Percentiles rank a stretch among this genome's conserved stretches.
Conservation (phyloP, 1,139 yeast species). For the Nadsonia commutata region DNA sequence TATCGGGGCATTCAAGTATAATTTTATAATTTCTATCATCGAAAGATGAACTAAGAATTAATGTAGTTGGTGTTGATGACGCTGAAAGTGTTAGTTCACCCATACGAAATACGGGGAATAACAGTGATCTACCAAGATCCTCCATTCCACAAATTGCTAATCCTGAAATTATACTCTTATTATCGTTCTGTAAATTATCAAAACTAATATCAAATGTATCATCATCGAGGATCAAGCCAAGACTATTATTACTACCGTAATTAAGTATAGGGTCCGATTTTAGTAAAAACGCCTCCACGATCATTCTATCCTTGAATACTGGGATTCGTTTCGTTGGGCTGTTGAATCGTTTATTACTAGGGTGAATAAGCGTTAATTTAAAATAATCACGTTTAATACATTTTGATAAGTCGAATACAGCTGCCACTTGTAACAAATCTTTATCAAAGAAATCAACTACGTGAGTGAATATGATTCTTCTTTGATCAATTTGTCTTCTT, state of each 20-base stretch:
- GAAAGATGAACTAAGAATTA: not conserved
- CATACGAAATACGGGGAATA: slow-evolving; percentile 23
- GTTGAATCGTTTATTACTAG: not conserved
- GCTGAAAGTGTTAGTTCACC: slow-evolving; percentile 16
- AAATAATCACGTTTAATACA: not conserved
- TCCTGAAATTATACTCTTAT: slow-evolving; percentile 12
- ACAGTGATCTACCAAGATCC: slow-evolving; percentile 22
- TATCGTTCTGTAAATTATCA: not conserved
- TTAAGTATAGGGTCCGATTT: not conserved
- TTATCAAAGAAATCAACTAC: not conserved
- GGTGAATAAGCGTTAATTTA: not conserved
- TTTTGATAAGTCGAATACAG: not conserved
- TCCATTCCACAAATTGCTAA: slow-evolving; percentile 24
- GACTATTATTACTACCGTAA: not conserved
- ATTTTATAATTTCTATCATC: not conserved
- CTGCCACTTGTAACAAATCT: not conserved
- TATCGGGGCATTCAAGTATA: not conserved
- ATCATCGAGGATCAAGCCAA: not conserved
- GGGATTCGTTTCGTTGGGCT: not conserved
- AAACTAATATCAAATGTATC: not conserved
- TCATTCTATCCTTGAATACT: not conserved
- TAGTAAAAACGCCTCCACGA: not conserved
- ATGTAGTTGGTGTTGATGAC: not conserved
- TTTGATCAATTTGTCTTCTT: not conserved
- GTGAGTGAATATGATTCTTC: not conserved